Evolutionary conservation across 1,284 basidiomycete species (phyloP).

Genomic region (Pyrrhoderma noxium): DNA sequence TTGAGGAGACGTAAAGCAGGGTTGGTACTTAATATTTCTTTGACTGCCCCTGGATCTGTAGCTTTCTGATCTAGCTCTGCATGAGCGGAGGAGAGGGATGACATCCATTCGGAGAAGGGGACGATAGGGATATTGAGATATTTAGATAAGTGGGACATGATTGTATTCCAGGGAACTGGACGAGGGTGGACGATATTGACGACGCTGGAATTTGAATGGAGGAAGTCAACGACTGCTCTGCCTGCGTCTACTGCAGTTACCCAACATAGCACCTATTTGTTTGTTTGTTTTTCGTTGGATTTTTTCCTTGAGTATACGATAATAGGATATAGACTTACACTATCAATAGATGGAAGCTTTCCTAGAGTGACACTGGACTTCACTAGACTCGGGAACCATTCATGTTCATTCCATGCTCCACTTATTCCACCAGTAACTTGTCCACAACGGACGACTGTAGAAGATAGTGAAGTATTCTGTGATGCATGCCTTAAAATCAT

Average conservation of each 20-base stretch:
- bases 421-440: conserved; percentile 10
- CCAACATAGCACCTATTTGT: not conserved
- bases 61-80: not conserved
- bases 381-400: conserved; percentile 19
- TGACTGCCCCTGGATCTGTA: not conserved
- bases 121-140: conserved; percentile 8
- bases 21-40: not conserved
- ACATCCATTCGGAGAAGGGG: conserved; percentile 8
- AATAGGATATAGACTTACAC: conserved; percentile 17
- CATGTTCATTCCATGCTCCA: conserved; percentile 9
- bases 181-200: conserved; percentile 26
- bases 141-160: conserved; percentile 6
- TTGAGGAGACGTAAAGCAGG: conserved; percentile 15
- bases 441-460: conserved; percentile 16
- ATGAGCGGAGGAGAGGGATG: not conserved
- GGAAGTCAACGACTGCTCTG: conserved; percentile 19
- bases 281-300: too few species aligned
- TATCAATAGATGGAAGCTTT: conserved; percentile 16
- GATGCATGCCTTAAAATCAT: conserved; percentile 19
- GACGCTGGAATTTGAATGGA: not conserved
- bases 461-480: conserved; percentile 20
- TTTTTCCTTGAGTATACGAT: not conserved
- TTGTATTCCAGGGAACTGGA: conserved; percentile 1
- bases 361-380: conserved; percentile 12
- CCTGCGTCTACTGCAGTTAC: not conserved